Evolutionary conservation across 139 green algal genomes (phyloP).

Genomic region (Chlamydomonas eustigma): DNA sequence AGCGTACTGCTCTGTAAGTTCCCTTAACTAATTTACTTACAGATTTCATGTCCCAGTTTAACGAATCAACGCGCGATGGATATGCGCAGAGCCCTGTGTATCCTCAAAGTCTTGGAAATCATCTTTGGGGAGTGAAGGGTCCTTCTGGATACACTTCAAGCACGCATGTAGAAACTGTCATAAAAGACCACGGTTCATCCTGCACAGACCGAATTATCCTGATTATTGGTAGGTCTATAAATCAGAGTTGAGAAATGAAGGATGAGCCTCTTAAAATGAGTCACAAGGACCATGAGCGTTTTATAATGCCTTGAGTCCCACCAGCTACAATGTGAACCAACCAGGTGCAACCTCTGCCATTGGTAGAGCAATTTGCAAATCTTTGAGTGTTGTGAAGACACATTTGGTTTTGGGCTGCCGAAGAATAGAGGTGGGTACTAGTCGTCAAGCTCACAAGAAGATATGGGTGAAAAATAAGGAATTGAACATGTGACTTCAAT

Average conservation of each 20-base stretch:
- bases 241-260: no score
- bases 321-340: not conserved
- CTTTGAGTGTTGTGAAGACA: not conserved
- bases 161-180: not conserved
- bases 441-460: no score
- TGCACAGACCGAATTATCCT: not conserved
- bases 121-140: not conserved
- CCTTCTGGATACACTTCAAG: not conserved
- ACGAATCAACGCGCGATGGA: no score
- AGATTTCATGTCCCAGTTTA: no score
- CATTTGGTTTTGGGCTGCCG: not conserved
- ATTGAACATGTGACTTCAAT: no score
- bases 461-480: no score
- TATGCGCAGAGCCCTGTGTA: no score
- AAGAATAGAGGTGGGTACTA: not conserved
- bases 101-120: not conserved
- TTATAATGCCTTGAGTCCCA: no score
- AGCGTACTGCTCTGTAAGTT: no score
- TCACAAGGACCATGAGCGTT: no score
- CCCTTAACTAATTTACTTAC: no score
- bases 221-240: not conserved
- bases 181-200: not conserved
- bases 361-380: not conserved
- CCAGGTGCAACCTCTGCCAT: not conserved
- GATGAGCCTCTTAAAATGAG: no score